These are phyloP conservation scores for Leptographium procerum DNA, from an alignment of 2,329 filamentous ascomycete genomes.

Conservation along the genomic window DNA sequence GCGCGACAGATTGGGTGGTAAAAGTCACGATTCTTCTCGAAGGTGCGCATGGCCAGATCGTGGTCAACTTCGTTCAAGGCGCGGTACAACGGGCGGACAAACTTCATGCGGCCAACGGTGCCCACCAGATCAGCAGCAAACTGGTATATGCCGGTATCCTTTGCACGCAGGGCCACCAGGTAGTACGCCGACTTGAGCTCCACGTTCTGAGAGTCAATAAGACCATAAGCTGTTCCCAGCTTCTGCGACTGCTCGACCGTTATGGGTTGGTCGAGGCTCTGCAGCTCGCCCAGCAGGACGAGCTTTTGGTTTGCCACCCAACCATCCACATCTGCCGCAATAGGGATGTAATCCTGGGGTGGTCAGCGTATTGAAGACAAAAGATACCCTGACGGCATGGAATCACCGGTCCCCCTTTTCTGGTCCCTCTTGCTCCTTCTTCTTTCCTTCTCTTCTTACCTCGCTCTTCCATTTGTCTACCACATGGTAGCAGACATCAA, in stretches of 20 bases:
- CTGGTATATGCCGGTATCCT: conserved; percentile 56
- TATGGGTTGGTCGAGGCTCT: conserved; percentile 54
- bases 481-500: conserved; percentile 73
- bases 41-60: conserved; percentile 66
- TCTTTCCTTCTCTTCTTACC: too few relatives aligned
- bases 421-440: too few relatives aligned
- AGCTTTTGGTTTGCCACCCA: conserved; percentile 83
- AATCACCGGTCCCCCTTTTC: too few relatives aligned
- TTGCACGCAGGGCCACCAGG: conserved; percentile 64
- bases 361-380: conserved; percentile 8
- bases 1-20: conserved; percentile 88
- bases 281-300: conserved; percentile 76
- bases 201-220: conserved; percentile 67
- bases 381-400: too few relatives aligned
- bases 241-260: conserved; percentile 52
- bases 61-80: conserved; percentile 64
- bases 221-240: conserved; percentile 65
- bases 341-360: conserved; percentile 48
- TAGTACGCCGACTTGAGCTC: conserved; percentile 78
- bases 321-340: conserved; percentile 53
- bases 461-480: conserved; percentile 67
- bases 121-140: conserved; percentile 66
- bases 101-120: conserved; percentile 90
- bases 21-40: conserved; percentile 78
- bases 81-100: conserved; percentile 76